Conservation (phyloP, 192 early-diverging fungal species). For the Phycomyces nitens region DNA sequence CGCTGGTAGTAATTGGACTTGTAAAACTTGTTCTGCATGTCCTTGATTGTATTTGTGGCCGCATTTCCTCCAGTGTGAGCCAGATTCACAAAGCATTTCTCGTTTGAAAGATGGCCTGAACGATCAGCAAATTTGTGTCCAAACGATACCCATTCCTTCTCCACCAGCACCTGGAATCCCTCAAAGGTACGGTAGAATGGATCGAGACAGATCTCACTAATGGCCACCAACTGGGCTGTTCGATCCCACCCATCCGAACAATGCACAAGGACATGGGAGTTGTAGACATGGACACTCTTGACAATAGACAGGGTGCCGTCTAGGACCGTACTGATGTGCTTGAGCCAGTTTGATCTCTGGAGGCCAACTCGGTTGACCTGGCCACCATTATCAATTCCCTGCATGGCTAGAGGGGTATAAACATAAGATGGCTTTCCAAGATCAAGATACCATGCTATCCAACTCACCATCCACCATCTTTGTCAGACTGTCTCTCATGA, state of each 20-base stretch:
- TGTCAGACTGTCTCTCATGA: slow-evolving; percentile 87
- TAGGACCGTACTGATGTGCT: slow-evolving; percentile 79
- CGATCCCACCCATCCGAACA: slow-evolving; percentile 99
- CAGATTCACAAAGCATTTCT: slow-evolving; percentile 60
- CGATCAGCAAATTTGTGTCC: slow-evolving; percentile 95
- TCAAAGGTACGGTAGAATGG: slow-evolving; percentile 93
- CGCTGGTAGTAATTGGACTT: slow-evolving; percentile 57
- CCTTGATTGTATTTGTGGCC: slow-evolving; percentile 56
- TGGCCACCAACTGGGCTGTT: slow-evolving; percentile 88
- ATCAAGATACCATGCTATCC: not conserved
- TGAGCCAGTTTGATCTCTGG: slow-evolving; percentile 81
- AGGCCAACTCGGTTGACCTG: slow-evolving; percentile 51
- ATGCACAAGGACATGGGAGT: slow-evolving; percentile 89
- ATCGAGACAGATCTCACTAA: slow-evolving; percentile 89
- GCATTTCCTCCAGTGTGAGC: slow-evolving; percentile 44
- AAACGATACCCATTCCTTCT: slow-evolving; percentile 98
- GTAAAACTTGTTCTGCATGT: slow-evolving; percentile 57
- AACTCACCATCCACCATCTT: slow-evolving; percentile 76
- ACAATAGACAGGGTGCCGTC: slow-evolving; percentile 80
- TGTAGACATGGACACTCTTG: slow-evolving; percentile 66
- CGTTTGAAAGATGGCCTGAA: slow-evolving; percentile 84
- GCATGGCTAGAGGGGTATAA: slow-evolving; percentile 40
- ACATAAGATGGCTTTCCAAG: not conserved
- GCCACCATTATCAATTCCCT: slow-evolving; percentile 44
- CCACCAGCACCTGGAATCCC: slow-evolving; percentile 87